These are phyloP conservation scores for Nigrograna mackinnonii DNA, from an alignment of 2,329 filamentous ascomycete genomes.

Conservation along the genomic window DNA sequence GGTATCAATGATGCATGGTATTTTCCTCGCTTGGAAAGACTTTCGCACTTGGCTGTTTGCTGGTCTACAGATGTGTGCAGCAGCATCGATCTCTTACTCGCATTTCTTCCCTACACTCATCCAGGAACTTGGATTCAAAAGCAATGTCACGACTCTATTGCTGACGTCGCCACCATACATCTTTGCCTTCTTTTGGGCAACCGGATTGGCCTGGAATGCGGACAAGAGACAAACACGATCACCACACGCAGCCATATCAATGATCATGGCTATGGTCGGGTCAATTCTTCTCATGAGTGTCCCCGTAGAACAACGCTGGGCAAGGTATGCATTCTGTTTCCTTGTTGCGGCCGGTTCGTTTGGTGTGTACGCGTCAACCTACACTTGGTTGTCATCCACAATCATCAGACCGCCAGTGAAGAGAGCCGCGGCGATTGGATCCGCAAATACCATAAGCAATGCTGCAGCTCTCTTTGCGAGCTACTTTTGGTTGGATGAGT, in stretches of 20 bases:
- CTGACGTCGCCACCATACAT: conserved; percentile 59
- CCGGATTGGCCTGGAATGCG: conserved; percentile 1
- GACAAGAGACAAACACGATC: conserved; percentile 4
- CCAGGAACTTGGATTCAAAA: conserved; percentile 45
- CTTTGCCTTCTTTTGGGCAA: conserved; percentile 52
- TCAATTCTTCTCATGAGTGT: conserved; percentile 1
- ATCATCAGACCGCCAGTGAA: conserved; percentile 4
- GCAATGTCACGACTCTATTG: conserved; percentile 49
- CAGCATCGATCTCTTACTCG: conserved; percentile 17
- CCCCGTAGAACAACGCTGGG: conserved; percentile 1
- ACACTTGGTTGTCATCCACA: conserved; percentile 6
- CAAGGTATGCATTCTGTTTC: conserved; percentile 3
- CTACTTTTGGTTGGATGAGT: conserved; percentile 6
- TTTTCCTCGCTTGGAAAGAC: conserved; percentile 21
- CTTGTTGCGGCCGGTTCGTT: conserved; percentile 3
- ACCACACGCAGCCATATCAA: background rate
- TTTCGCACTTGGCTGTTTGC: conserved; percentile 27
- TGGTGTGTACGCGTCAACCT: conserved; percentile 4
- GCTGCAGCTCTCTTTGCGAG: conserved; percentile 1
- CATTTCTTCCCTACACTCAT: conserved; percentile 48
- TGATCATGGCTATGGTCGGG: background rate
- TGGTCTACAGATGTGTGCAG: conserved; percentile 27
- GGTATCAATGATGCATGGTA: conserved; percentile 18
- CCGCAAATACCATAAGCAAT: conserved; percentile 2
- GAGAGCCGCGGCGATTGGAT: conserved; percentile 3